Percentiles rank a stretch among this genome's conserved stretches.
These are phyloP conservation scores for Xylaria sp. DNA, from an alignment of 2,329 filamentous ascomycete genomes.

Conservation along the genomic window DNA sequence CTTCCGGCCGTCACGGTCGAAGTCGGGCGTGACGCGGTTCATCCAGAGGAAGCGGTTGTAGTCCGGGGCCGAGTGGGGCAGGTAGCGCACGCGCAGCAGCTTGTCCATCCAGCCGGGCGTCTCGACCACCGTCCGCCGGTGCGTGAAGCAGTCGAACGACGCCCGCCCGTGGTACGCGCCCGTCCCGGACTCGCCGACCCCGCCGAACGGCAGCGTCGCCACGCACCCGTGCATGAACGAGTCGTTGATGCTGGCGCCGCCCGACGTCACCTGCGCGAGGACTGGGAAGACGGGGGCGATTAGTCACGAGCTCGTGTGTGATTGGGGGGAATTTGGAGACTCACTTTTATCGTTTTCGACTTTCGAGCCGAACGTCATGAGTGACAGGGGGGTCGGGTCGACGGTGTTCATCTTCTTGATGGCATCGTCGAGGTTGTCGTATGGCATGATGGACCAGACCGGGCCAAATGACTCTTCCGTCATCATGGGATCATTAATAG, in stretches of 20 bases:
- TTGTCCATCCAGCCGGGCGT: slow-evolving; percentile 70
- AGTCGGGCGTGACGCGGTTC: slow-evolving; percentile 55
- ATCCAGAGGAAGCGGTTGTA: slow-evolving; percentile 49
- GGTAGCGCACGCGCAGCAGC: slow-evolving; percentile 68
- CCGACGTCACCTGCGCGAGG: slow-evolving; percentile 64
- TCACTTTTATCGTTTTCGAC: slow-evolving; percentile 74
- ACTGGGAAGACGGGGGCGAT: slow-evolving; percentile 42
- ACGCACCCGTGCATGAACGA: slow-evolving; percentile 72
- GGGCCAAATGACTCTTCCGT: slow-evolving; percentile 89
- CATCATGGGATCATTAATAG: slow-evolving; percentile 75
- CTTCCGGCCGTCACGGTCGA: slow-evolving; percentile 62
- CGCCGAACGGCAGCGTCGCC: slow-evolving; percentile 76
- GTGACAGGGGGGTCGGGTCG: slow-evolving; percentile 78
- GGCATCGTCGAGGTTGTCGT: slow-evolving; percentile 80
- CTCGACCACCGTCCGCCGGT: slow-evolving; percentile 55
- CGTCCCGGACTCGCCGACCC: slow-evolving; percentile 76
- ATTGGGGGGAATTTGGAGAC: slow-evolving; percentile 27
- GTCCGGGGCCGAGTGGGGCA: slow-evolving; percentile 57
- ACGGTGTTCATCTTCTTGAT: slow-evolving; percentile 80
- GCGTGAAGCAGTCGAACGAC: slow-evolving; percentile 62
- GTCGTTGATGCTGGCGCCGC: slow-evolving; percentile 68
- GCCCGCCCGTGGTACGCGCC: slow-evolving; percentile 78
- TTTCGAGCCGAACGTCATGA: slow-evolving; percentile 85
- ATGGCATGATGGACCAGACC: slow-evolving; percentile 80
- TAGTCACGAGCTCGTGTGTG: neutral